Evolutionary conservation across 2,329 filamentous ascomycete species (phyloP), one percentile per base, ranked within the genome.

Genomic region (Epicoccum nigrum): DNA sequence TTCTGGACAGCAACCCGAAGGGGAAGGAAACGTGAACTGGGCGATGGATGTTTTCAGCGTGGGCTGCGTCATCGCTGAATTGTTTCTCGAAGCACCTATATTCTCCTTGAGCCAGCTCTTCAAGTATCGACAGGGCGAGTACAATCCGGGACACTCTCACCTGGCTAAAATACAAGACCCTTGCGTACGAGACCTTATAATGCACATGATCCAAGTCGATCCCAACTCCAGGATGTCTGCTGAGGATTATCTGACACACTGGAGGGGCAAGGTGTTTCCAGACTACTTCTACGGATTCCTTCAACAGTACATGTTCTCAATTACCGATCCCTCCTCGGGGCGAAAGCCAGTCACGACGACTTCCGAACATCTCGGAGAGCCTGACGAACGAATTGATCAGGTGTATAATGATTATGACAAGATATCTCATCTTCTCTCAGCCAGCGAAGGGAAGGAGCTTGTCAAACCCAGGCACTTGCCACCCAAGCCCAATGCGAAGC

Each of bases 21-120:
- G 81, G 72, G 84, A 70, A 78, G 84, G 76, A 75, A 86, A 65
- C 4, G 76, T 88, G 44, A 88, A 85, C 39, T 97, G 93, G 92
- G 93, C 94, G 30, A 99, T 99, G 95, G 94, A 99, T 70, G 88
- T 99, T 28, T 99, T 99, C 77, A 97, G 94, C 72, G 89, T 88
- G 17, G 94, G 94, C 7, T 99, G 95, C 70, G 92, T 97, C 31
- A 96, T 99, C 65, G 94, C 94, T 1, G 94, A 99, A 72, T 81
- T 99, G 30, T 97, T 99, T 62, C 83, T 97, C 5, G 94, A 99
- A 75, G 84, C 92, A 0, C 92, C 95, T 7, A 93, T 97, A n/a
- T 97, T 99, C 74, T 96, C 86, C n/a, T 81, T 99, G 9, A 96
- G 91, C 63, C 93, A 97, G 72, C 83, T 99, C 45, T 97, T 93